Percentiles rank a stretch among this genome's conserved stretches.
These are phyloP conservation scores for Sporisorium exsertum DNA, from an alignment of 1,284 basidiomycete species.

Conservation along the genomic window DNA sequence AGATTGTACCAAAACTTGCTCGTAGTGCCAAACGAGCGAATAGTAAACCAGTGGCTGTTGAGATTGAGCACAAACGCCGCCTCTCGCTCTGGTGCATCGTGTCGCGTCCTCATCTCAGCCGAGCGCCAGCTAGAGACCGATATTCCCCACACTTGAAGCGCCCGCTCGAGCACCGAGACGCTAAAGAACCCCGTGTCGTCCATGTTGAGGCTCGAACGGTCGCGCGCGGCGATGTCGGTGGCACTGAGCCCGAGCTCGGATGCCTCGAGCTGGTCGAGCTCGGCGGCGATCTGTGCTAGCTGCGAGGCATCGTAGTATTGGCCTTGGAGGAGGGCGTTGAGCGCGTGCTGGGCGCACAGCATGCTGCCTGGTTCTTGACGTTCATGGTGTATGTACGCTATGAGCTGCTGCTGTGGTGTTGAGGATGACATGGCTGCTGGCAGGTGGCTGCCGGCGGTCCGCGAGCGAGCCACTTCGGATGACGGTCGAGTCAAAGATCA, in stretches of 20 bases:
- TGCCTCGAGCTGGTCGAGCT: constrained; percentile 52
- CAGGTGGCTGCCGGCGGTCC: not conserved
- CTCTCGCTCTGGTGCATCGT: constrained; percentile 57
- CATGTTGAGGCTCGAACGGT: constrained; percentile 56
- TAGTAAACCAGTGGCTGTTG: constrained; percentile 65
- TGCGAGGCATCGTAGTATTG: constrained; percentile 65
- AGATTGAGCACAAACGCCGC: constrained; percentile 66
- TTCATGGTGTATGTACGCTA: constrained; percentile 61
- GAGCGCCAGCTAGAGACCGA: constrained; percentile 46
- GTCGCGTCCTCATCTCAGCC: constrained; percentile 41
- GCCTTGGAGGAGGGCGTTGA: constrained; percentile 65
- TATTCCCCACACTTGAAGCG: constrained; percentile 57
- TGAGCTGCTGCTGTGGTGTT: constrained; percentile 52
- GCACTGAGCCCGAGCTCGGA: constrained; percentile 49
- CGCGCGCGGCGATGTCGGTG: constrained; percentile 40
- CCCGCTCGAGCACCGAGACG: constrained; percentile 60
- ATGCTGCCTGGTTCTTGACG: constrained; percentile 64
- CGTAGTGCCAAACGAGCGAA: constrained; percentile 58
- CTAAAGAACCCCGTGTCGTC: constrained; percentile 68
- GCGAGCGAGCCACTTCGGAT: not conserved
- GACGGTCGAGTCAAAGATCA: not conserved
- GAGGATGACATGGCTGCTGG: constrained; percentile 33
- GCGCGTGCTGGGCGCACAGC: constrained; percentile 68
- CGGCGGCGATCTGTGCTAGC: constrained; percentile 58
- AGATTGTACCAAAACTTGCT: constrained; percentile 65